Conservation (phyloP, 1,284 basidiomycete genomes). For the Peniophora sp. region DNA sequence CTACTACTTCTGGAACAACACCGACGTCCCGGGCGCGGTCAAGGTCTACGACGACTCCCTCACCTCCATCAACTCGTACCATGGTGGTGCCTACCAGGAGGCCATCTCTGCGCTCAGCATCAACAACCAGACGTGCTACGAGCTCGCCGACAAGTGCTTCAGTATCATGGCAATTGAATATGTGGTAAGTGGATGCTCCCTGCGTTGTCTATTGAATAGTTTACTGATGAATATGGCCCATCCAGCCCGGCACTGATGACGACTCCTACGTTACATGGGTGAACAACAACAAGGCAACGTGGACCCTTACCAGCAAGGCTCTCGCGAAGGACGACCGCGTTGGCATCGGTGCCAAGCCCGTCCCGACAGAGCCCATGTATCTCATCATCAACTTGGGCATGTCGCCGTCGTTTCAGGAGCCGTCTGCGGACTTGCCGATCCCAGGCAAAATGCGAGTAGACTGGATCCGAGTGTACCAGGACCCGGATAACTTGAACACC, state of each 20-base stretch:
- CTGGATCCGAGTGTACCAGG: constrained; percentile 53
- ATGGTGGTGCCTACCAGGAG: constrained; percentile 42
- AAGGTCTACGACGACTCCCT: constrained; percentile 26
- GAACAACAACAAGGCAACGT: constrained; percentile 23
- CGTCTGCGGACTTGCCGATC: constrained; percentile 30
- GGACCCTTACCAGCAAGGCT: constrained; percentile 16
- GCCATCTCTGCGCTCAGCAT: constrained; percentile 35
- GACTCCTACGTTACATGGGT: constrained; percentile 3
- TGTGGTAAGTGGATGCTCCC: not conserved
- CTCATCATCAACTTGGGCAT: constrained; percentile 34
- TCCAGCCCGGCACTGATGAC: not conserved
- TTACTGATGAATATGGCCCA: not conserved
- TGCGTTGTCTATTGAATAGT: not conserved
- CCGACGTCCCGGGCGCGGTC: constrained; percentile 10
- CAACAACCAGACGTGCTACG: constrained; percentile 22
- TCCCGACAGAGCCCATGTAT: constrained; percentile 47
- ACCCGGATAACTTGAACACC: constrained; percentile 32
- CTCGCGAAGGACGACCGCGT: constrained; percentile 19
- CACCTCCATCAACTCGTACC: constrained; percentile 35
- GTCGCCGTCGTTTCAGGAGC: constrained; percentile 41
- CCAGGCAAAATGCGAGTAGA: constrained; percentile 47
- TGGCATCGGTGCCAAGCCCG: constrained; percentile 44
- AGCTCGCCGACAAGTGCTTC: not conserved
- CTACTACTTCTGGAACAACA: constrained; percentile 20
- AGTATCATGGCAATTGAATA: not conserved